These are phyloP conservation scores for Pseudonitzschia pungens DNA, from an alignment of 108 stramenopile species.

Conservation along the genomic window DNA sequence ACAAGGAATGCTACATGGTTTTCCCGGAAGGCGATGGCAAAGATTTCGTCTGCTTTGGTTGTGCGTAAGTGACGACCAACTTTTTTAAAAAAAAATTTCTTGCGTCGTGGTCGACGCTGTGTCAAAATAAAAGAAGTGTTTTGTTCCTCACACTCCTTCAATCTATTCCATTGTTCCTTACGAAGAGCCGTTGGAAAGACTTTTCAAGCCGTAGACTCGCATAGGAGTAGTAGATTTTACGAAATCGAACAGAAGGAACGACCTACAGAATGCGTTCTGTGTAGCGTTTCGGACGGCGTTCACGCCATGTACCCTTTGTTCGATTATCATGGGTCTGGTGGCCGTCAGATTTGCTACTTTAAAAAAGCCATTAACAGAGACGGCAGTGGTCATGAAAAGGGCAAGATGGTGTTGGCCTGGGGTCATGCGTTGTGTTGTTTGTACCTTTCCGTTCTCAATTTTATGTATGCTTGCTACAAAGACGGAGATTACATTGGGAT, in stretches of 20 bases:
- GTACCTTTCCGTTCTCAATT: conserved; percentile 1
- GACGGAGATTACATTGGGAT: conserved; percentile 8
- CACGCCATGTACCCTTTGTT: conserved; percentile 16
- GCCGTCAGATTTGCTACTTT: conserved; percentile 5
- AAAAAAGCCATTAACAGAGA: background rate
- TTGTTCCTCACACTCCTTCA: no score
- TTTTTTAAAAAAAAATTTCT: background rate
- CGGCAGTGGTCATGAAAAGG: background rate
- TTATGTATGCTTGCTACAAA: conserved; percentile 12
- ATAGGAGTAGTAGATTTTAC: conserved; percentile 2
- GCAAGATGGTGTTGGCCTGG: background rate
- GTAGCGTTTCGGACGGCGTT: conserved; percentile 1
- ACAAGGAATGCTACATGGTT: conserved; percentile 9
- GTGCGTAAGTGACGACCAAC: background rate
- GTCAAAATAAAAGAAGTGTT: no score
- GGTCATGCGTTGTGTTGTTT: conserved; percentile 13
- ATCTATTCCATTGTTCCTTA: background rate
- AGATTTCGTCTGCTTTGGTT: conserved; percentile 13
- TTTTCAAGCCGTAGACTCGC: conserved; percentile 14
- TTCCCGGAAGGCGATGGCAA: conserved; percentile 1
- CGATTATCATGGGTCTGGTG: conserved; percentile 3
- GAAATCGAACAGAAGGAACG: conserved; percentile 21
- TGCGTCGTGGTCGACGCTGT: no score
- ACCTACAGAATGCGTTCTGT: conserved; percentile 7
- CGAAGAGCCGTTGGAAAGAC: conserved; percentile 5